phyloP scores from a whole-genome alignment of 768 basidiomycete genomes.

The Tricholoma flavovirens region DNA sequence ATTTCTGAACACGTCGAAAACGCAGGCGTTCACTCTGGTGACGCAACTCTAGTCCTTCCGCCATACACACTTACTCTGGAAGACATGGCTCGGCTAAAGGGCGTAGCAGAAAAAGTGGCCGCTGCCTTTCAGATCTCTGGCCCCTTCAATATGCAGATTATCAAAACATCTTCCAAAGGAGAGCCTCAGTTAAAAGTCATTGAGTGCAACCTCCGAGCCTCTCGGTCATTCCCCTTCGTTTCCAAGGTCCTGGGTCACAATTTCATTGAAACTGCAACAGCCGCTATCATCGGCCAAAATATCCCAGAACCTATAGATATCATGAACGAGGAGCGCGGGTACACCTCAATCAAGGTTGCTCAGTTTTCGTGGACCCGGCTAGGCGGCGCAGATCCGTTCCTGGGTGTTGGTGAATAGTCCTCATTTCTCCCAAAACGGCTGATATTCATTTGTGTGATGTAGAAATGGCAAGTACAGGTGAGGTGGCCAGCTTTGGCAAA shows the following conservation, averaged over 20 bases:
- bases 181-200: slow-evolving; percentile 88
- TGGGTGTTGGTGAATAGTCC: slow-evolving; percentile 75
- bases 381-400: slow-evolving; percentile 93
- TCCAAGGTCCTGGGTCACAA: slow-evolving; percentile 97
- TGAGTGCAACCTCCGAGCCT: slow-evolving; percentile 97
- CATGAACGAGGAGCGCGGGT: slow-evolving; percentile 85
- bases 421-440: not conserved
- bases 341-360: slow-evolving; percentile 94
- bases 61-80: slow-evolving; percentile 72
- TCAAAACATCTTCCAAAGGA: slow-evolving; percentile 61
- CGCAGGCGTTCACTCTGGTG: slow-evolving; percentile 97
- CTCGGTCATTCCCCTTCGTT: slow-evolving; percentile 98
- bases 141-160: slow-evolving; percentile 99
- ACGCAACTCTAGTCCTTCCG: slow-evolving; percentile 95
- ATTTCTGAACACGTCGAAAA: slow-evolving; percentile 99
- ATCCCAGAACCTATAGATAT: slow-evolving; percentile 90
- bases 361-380: slow-evolving; percentile 98
- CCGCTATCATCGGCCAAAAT: slow-evolving; percentile 77
- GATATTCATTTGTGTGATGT: slow-evolving; percentile 5
- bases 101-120: slow-evolving; percentile 92
- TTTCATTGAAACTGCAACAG: slow-evolving; percentile 91
- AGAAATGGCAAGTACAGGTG: slow-evolving; percentile 99
- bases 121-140: slow-evolving; percentile 94
- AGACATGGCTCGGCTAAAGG: slow-evolving; percentile 87
- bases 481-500: slow-evolving; percentile 92